Evolutionary conservation across 2,329 filamentous ascomycete species (phyloP), one percentile per base, ranked within the genome.

Genomic region (Trichocomaceae sp.): DNA sequence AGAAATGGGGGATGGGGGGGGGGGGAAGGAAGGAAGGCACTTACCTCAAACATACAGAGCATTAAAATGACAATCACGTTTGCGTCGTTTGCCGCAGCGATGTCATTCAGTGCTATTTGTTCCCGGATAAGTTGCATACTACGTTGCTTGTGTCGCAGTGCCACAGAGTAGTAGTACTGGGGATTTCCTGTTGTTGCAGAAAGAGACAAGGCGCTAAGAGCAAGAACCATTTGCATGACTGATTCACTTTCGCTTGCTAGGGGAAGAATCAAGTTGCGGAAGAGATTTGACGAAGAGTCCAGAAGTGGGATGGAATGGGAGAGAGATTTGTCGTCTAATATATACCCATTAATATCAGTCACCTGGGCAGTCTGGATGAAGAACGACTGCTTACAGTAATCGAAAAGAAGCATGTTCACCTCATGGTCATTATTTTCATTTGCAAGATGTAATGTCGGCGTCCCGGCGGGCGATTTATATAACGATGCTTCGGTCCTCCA

Each of bases 91-190:
- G 46, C 57, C 4, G 57, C 54, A 23, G 57, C 48, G 15, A 50
- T 37, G 2, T 47, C 41, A 22, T 54, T 31, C 6, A 15, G 37
- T 8, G 54, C 51, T 22, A 58, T 58, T 26, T 57, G 35, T 33
- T 57, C 39, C 23, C 57, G 57, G n/a, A 58, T 52, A 5, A 58
- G 44, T 10, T 47, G 57, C 50, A 58, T 54, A 15, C 39, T 48
- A n/a, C 57, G 57, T 50, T 58, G 57, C 29, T 58, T 58, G 19
- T 58, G 57, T 17, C 57, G 57, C 33, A 58, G 39, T 23, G 57
- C 57, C 5, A 42, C 29, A 12, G 50, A 22, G 19, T 57, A 58
- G 12, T 51, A 49, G 12, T 51, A 49, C 5, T 54, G 39, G 1
- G 46, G 9, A 15, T 56, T 45, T 19, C 50, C 49, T 44, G 19